phyloP scores from a whole-genome alignment of 192 early-diverging fungal species.

The Gaertneriomyces sp. region DNA sequence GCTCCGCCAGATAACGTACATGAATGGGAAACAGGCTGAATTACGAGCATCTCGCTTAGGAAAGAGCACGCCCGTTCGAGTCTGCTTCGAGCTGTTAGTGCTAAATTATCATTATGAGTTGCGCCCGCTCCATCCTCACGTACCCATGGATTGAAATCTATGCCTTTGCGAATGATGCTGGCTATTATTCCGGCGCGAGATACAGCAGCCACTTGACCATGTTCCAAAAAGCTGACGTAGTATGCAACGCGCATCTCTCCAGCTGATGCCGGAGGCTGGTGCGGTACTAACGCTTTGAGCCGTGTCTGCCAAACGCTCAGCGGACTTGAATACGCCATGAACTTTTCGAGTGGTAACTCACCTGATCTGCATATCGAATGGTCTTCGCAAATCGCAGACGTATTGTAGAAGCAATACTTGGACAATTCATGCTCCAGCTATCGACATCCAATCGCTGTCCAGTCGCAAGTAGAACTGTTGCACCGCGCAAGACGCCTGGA shows the following conservation, averaged over 20 bases:
- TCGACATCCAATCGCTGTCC: constrained; percentile 11
- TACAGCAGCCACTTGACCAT: constrained; percentile 21
- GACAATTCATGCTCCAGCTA: constrained; percentile 11
- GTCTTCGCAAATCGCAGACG: constrained; percentile 10
- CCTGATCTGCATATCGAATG: constrained; percentile 23
- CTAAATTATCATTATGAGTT: not conserved
- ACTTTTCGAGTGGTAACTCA: not conserved
- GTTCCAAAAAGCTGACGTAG: constrained; percentile 17
- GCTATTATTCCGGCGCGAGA: not conserved
- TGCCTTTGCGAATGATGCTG: not conserved
- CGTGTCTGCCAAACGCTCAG: not conserved
- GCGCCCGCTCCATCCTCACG: not conserved
- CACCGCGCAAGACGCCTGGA: constrained; percentile 11
- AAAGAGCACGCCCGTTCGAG: constrained; percentile 16
- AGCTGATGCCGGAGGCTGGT: not conserved
- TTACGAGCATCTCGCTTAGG: constrained; percentile 9
- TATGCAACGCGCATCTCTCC: constrained; percentile 10
- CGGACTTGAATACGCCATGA: too few relatives aligned
- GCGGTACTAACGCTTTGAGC: not conserved
- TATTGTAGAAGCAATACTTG: constrained; percentile 9
- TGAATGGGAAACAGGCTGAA: too few relatives aligned
- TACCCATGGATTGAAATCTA: constrained; percentile 21
- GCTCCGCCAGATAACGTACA: too few relatives aligned
- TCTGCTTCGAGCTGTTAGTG: constrained; percentile 4
- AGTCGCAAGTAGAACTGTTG: constrained; percentile 23